Evolutionary conservation across 1,284 basidiomycete genomes (phyloP), one percentile per base, ranked within the genome.

Genomic region (Leccinum fuscescens): DNA sequence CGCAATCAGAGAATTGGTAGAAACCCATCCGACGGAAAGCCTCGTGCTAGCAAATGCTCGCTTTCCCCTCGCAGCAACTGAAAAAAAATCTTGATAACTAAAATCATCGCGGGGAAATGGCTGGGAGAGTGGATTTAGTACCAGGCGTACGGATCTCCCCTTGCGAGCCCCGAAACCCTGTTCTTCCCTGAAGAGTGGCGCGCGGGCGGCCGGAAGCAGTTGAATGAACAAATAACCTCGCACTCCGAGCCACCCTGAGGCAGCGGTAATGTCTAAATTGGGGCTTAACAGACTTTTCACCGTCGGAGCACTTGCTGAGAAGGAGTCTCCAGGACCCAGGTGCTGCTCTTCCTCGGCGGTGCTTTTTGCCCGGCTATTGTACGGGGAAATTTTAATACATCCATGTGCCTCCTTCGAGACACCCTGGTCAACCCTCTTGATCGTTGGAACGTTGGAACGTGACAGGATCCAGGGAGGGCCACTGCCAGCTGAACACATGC

Each of bases 221-320:
- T 20, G 22, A 49, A 24, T 15, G 46, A 49, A 49, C 22, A 49
- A 6, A 22, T 39, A 35, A 20, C 31, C 48, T 52, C 46, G 14
- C 46, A 42, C 14, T 22, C 27, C 44, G 35, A 20, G 8, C 42
- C 11, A 44, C 42, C 39, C 17, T 20, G 20, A 29, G 27, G 22
- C 46, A 42, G 39, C 3, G 22, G 60, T 35, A 56, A 59, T 62
- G 62, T 66, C 65, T 22, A 65, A 65, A 54, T 58, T 7, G 6
- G 56, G 65, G 37, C 53, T 65, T 66, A 66, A 52, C 54, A 50
- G 11, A 39, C 17, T 56, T 58, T 44, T 54, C 17, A 9, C 42
- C 35, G 49, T 46, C 42, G 61, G 61, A 46, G 6, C 31, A 17
- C 33, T 22, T 44, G 42, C 42, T 44, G 20, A 44, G 42, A 42